Base-by-base conservation (phyloP, 179 eudicot genomes). In the Beta lomatogona region DNA sequence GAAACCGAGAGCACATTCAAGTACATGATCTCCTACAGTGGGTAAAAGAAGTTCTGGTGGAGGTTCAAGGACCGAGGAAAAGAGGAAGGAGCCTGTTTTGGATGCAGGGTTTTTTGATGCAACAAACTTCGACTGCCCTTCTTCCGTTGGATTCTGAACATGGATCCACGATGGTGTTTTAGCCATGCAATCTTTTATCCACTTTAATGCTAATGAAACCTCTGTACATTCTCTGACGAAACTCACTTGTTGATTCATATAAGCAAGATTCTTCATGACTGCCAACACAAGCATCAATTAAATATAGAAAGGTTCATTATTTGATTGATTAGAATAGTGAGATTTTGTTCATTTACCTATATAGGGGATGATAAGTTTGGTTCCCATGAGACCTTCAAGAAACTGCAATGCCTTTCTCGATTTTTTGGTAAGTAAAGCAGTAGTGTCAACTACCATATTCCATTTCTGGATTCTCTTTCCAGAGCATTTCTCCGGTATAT, bases 181-280 rank as follows among this genome's bases (percentile, higher is more conserved):
- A 55, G 74, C 76, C 91, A 89, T 87, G 75, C 98, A 91, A 25
- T 94, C 97, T 78, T 94, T 88, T 71, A 96, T 91, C 98, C 97
- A 96, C 65, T 88, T 83, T 72, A 94, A 77, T 82, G 94, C 97
- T 63, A 82, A 82, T 81, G 82, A 80, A 54, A 82, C 93, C 82
- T 91, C 92, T 25, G 87, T 85, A 77, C 84, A 87, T 86, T 90
- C 88, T 83, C 85, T 89, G 76, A 96, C 90, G 81, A 92, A 85
- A 82, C 88, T 86, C 70, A 81, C 79, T 83, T 83, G 92, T 69
- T 85, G 83, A 75, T 88, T 87, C 88, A 96, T 85, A 89, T 88
- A 84, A 75, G 89, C 90, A 65, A 96, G 91, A 80, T 94, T 98
- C 70, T 87, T 89, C 73, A 94, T 73, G 59, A 95, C 98, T 95